Base-by-base conservation (phyloP, 2,329 filamentous ascomycete species). In the Venturia effusa region DNA sequence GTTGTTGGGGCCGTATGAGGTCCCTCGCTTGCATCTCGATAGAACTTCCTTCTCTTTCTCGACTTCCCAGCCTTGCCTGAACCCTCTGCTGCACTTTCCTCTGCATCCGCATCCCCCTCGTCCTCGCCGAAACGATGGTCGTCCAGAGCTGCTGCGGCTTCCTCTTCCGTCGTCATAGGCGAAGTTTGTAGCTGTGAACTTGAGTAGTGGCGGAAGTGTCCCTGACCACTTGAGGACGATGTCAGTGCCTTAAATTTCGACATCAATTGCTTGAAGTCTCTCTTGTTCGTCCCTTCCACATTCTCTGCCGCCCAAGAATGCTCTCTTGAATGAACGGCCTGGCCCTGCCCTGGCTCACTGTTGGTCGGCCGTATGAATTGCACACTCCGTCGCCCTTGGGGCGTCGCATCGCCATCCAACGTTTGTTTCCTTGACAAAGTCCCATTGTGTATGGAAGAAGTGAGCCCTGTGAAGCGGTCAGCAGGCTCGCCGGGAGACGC, bases 71-170 rank as follows among this genome's bases (percentile, higher is more conserved):
- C 74, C 11, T 70, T 68, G 4, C 72, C 73, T 6, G 73, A 72
- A 15, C 75, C 76, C 66, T 96, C 92, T 62, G 92, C 90, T 0
- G 87, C 89, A 55, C 91, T 96, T 72, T 94, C 90, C 72, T 96
- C 92, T 1, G 88, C 90, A 73, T 94, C 90, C 0, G 88, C 87
- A 70, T 89, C 87, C 17, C 81, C 85, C 73, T 92, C 90, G 72
- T 64, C 40, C n/a, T 51, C 61, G 19, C 39, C 60, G 37, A 51
- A 62, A n/a, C 60, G 39, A 22, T 62, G 39, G 19, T 62, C 32
- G 4, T 86, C 89, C 24, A 84, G 85, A 66, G 81, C 80, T 77
- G 34, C 76, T 77, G 81, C 80, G 77, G 34, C 76, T 77, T 66
- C 77, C 74, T 69, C 83, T 80, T n/a, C 78, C 78, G 19, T 74